A percentile compares a stretch with the other conserved stretches of the same genome.
phyloP scores from a whole-genome alignment of 176 grass and related monocot genomes.

The Pontederia paniculata region DNA sequence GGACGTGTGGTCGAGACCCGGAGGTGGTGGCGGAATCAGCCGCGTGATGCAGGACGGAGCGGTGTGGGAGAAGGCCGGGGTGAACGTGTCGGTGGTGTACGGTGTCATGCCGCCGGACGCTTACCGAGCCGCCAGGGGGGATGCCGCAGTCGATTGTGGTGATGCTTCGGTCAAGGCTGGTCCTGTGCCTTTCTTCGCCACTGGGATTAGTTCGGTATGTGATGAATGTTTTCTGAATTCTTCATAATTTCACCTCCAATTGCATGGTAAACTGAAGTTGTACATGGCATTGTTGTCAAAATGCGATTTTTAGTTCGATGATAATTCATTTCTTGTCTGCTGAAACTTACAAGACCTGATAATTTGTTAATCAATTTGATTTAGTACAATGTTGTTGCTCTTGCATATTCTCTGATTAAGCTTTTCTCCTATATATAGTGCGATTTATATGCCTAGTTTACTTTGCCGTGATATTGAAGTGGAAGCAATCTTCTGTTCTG shows the following conservation, averaged over 20 bases:
- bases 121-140: constrained; percentile 82
- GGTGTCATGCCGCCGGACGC: constrained; percentile 92
- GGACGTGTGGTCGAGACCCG: constrained; percentile 94
- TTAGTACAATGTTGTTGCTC: too few relatives aligned
- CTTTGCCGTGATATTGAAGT: too few relatives aligned
- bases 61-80: constrained; percentile 94
- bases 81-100: constrained; percentile 91
- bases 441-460: too few relatives aligned
- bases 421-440: too few relatives aligned
- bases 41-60: constrained; percentile 78
- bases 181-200: constrained; percentile 84
- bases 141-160: constrained; percentile 21
- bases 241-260: neutral
- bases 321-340: too few relatives aligned
- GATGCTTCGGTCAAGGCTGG: constrained; percentile 38
- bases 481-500: neutral
- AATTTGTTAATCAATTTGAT: too few relatives aligned
- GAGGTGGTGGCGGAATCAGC: constrained; percentile 86
- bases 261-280: neutral
- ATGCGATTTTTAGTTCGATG: too few relatives aligned
- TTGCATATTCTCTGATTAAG: too few relatives aligned
- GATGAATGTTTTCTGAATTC: neutral
- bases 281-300: too few relatives aligned
- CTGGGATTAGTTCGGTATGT: constrained; percentile 85
- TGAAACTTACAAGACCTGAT: too few relatives aligned